phyloP scores from a whole-genome alignment of 2,329 filamentous ascomycete species.

The Volutella citrinella region DNA sequence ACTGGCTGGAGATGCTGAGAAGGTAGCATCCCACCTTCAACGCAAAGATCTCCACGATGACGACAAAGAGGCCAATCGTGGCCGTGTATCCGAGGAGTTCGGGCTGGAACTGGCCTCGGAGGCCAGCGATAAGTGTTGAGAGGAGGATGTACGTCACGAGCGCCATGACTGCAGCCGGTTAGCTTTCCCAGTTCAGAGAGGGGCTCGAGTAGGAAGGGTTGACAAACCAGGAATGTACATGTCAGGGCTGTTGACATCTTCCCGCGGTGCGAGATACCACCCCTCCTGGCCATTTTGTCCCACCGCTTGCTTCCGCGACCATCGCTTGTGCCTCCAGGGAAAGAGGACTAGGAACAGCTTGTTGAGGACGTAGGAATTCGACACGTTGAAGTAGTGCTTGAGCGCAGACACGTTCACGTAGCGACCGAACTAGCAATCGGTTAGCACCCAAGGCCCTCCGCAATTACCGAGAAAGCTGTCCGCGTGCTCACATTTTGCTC shows the following conservation, averaged over 20 bases:
- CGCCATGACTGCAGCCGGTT: constrained; percentile 68
- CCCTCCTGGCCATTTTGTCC: constrained; percentile 67
- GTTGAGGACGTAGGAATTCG: constrained; percentile 91
- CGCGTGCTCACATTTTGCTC: constrained; percentile 99
- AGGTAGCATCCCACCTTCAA: constrained; percentile 93
- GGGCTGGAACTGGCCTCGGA: constrained; percentile 89
- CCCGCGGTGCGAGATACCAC: constrained; percentile 85
- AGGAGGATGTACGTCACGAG: constrained; percentile 96
- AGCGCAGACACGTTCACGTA: constrained; percentile 91
- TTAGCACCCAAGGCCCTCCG: constrained; percentile 9
- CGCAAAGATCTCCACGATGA: constrained; percentile 83
- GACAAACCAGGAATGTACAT: constrained; percentile 85
- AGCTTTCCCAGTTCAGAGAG: constrained; percentile 10
- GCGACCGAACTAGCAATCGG: constrained; percentile 46
- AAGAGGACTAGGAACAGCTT: constrained; percentile 94
- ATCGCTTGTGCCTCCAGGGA: constrained; percentile 96
- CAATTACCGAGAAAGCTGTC: no score
- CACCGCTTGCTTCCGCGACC: constrained; percentile 84
- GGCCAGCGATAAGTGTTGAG: constrained; percentile 83
- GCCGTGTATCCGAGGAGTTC: constrained; percentile 90
- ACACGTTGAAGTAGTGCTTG: constrained; percentile 99
- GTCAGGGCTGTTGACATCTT: constrained; percentile 96
- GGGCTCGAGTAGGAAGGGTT: no score
- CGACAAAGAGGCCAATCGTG: constrained; percentile 76
- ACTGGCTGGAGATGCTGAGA: constrained; percentile 88